A percentile compares a stretch with the other conserved stretches of the same genome.
Conservation (phyloP, 306 rosid genomes). For the Pueraria montana region DNA sequence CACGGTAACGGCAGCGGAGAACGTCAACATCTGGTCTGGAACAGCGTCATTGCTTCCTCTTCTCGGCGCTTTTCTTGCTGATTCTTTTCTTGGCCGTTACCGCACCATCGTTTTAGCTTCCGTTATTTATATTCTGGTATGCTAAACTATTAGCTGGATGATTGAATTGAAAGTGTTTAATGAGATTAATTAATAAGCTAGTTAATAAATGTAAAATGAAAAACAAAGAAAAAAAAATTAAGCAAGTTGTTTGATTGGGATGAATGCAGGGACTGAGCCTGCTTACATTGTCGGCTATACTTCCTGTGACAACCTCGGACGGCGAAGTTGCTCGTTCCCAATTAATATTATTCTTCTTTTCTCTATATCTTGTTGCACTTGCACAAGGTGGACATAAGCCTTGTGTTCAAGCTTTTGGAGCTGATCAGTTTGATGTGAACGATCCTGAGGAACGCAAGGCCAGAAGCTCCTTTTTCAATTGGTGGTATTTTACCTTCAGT, state of each 20-base stretch:
- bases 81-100: constrained; percentile 64
- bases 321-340: constrained; percentile 35
- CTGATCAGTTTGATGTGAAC: constrained; percentile 74
- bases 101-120: constrained; percentile 57
- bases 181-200: too few species aligned
- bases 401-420: constrained; percentile 89
- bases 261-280: constrained; percentile 64
- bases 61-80: constrained; percentile 63
- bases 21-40: constrained; percentile 62
- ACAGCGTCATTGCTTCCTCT: constrained; percentile 59
- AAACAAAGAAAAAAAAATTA: too few species aligned
- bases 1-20: constrained; percentile 58
- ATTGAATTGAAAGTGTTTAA: too few species aligned
- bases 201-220: too few species aligned
- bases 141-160: not conserved
- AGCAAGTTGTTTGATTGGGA: not conserved
- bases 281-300: constrained; percentile 61
- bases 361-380: constrained; percentile 74
- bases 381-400: constrained; percentile 88
- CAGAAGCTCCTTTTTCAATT: constrained; percentile 83
- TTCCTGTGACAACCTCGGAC: constrained; percentile 39
- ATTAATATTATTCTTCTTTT: constrained; percentile 64
- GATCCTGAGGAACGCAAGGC: constrained; percentile 69
- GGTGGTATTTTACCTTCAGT: constrained; percentile 76
- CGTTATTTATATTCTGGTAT: constrained; percentile 59